A percentile compares a stretch with the other conserved stretches of the same genome.
These are phyloP conservation scores for Abelmoschus esculentus DNA, from an alignment of 345 rosid species.

Conservation along the genomic window DNA sequence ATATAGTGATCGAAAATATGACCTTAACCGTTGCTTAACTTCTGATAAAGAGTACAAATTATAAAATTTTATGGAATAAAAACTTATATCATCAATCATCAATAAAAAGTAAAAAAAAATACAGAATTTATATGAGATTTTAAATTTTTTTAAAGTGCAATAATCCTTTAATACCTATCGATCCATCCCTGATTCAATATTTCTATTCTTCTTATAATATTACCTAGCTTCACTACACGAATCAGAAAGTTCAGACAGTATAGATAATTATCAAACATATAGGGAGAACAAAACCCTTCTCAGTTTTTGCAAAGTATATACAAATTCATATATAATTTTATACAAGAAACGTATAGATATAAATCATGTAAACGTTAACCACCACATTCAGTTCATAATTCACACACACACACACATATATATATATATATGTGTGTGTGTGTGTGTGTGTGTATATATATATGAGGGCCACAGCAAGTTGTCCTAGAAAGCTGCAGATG, in stretches of 20 bases:
- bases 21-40: no score
- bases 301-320: background rate
- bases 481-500: conserved; percentile 9
- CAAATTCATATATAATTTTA: background rate
- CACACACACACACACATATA: no score
- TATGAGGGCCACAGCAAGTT: background rate
- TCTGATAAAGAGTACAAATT: no score
- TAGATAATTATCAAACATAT: background rate
- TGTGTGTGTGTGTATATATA: no score
- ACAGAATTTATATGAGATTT: no score
- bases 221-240: background rate
- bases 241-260: background rate
- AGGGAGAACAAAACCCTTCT: background rate
- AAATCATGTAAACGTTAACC: background rate
- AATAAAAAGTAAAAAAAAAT: no score
- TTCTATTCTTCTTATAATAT: background rate
- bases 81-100: no score
- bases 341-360: background rate
- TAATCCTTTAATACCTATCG: no score
- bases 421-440: no score
- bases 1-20: no score
- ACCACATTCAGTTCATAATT: background rate
- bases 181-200: background rate
- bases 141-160: no score
- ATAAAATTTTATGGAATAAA: no score